Conservation (phyloP, 1,284 basidiomycete genomes). For the Leccinum insolens region DNA sequence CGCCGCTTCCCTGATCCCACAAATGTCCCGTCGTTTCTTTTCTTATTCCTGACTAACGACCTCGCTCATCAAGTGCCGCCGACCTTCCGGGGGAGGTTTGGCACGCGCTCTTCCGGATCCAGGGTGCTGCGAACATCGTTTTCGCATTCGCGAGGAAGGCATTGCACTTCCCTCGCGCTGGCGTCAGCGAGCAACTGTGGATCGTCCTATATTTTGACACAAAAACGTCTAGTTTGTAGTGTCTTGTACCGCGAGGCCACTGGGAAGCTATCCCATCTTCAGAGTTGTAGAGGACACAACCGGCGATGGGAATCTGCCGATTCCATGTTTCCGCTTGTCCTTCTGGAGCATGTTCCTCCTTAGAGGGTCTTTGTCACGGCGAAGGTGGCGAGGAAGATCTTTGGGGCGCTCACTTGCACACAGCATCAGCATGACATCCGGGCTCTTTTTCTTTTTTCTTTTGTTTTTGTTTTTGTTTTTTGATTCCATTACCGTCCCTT, state of each 20-base stretch:
- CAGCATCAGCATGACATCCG: constrained; percentile 29
- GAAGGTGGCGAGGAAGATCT: constrained; percentile 45
- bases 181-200: constrained; percentile 45
- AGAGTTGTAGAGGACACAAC: constrained; percentile 38
- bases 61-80: too few relatives aligned
- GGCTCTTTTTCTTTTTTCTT: constrained; percentile 2
- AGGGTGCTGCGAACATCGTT: not conserved
- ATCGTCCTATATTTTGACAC: constrained; percentile 42
- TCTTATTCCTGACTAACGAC: too few relatives aligned
- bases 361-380: constrained; percentile 63
- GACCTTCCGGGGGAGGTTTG: too few relatives aligned
- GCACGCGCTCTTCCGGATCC: not conserved
- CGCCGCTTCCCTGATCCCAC: too few relatives aligned
- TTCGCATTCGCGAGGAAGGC: not conserved
- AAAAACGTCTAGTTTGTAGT: constrained; percentile 55
- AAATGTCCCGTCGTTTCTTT: too few relatives aligned
- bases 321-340: constrained; percentile 39
- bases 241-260: constrained; percentile 53
- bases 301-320: constrained; percentile 28
- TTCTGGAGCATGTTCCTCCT: constrained; percentile 26
- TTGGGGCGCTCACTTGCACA: constrained; percentile 45
- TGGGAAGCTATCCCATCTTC: constrained; percentile 64
- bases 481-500: too few relatives aligned
- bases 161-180: not conserved
- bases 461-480: too few relatives aligned